Base-by-base conservation (phyloP, 805 yeast species). In the Pichia thaimueangensis region DNA sequence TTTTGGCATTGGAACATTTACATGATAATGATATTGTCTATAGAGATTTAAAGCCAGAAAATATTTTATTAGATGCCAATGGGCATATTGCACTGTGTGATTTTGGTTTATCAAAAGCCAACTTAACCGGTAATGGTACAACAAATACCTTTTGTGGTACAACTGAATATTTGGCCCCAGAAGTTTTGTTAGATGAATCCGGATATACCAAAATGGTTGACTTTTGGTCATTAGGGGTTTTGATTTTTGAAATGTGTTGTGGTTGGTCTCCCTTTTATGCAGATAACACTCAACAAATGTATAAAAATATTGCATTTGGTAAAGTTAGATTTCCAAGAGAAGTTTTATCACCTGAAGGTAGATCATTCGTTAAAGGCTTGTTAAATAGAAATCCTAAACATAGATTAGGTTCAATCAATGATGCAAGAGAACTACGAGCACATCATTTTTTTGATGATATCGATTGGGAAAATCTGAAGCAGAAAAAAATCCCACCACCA, bases 191-290 rank as follows among this genome's bases (percentile, higher is more conserved):
- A 41, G 97, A 93, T 66, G 98, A 93, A 63, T 76, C 86, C 42
- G 98, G 98, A 15, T 93, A 93, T 67, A 93, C 97, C 30, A 88
- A 89, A 64, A 91, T 93, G 97, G 98, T 93, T 47, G 98, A 93
- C 63, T 93, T 93, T 56, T 93, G 98, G 98, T 89, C 97, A 3
- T 69, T 93, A 45, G 98, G 98, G 47, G 98, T 93, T 21, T 70
- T 93, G 45, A 88, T 93, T 35, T 93, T 93, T 64, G 98, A 93
- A 68, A 93, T 93, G 98, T 89, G 97, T 64, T 93, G 97, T 68
- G 98, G 98, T 39, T 93, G 97, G 98, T 85, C 96, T 5, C 98
- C 98, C 42, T 93, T 93, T 63, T 93, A 87, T 58, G 98, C 97
- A 22, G 97, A 91, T 49, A 91, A 87, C 63, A 88, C 95, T 39